Conservation (phyloP, 2,329 filamentous ascomycete genomes). For the Diaporthe sp. region DNA sequence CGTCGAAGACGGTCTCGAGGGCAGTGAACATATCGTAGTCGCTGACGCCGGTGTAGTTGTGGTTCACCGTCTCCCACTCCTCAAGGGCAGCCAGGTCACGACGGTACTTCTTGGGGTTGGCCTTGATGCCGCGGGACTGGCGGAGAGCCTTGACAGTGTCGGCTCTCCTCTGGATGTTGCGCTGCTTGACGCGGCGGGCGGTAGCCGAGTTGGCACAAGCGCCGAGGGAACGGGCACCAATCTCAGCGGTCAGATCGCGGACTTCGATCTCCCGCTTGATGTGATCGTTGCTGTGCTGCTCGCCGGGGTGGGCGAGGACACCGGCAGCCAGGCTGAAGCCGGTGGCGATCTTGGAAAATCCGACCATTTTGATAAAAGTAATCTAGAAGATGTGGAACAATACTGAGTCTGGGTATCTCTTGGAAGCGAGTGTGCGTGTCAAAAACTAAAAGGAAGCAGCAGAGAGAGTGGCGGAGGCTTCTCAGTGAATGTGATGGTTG, state of each 20-base stretch:
- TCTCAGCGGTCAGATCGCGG: conserved; percentile 48
- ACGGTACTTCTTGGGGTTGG: conserved; percentile 49
- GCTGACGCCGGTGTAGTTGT: conserved; percentile 48
- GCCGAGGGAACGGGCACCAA: conserved; percentile 46
- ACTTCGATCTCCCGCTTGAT: conserved; percentile 51
- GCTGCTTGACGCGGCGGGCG: conserved; percentile 53
- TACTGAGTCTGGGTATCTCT: neutral
- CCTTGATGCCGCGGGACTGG: conserved; percentile 50
- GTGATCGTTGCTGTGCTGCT: conserved; percentile 46
- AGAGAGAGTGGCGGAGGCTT: neutral
- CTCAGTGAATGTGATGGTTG: conserved; percentile 21
- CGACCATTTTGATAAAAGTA: conserved; percentile 33
- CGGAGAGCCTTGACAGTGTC: conserved; percentile 54
- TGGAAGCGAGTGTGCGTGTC: neutral
- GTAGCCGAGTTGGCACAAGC: conserved; percentile 49
- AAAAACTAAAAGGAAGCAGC: too few relatives aligned
- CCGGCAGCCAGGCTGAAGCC: conserved; percentile 42
- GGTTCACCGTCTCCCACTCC: conserved; percentile 50
- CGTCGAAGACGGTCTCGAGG: conserved; percentile 49
- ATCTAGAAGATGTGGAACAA: neutral
- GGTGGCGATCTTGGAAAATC: conserved; percentile 31
- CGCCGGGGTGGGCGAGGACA: conserved; percentile 49
- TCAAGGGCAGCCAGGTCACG: conserved; percentile 49
- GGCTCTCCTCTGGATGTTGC: conserved; percentile 56
- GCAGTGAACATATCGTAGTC: conserved; percentile 49